Conservation (phyloP, 306 rosid species). For the Cotoneaster glaucophyllus region DNA sequence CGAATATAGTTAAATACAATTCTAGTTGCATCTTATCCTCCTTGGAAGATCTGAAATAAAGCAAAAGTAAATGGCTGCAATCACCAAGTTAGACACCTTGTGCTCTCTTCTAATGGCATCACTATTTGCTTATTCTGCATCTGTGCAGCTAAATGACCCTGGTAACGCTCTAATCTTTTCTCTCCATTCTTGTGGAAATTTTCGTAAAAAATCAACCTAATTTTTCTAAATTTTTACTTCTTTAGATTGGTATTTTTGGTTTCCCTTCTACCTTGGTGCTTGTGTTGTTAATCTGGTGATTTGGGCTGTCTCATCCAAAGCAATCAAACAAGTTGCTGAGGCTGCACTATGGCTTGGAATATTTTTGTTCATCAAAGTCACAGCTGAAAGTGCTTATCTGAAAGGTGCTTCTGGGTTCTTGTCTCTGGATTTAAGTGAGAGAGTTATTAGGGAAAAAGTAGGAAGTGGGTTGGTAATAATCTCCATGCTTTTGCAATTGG, state of each 20-base stretch:
- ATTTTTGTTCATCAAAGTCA: constrained; percentile 36
- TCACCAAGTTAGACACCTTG: constrained; percentile 22
- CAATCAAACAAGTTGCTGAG: constrained; percentile 22
- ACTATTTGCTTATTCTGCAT: constrained; percentile 66
- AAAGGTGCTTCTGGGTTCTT: constrained; percentile 36
- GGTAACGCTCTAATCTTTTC: constrained; percentile 24
- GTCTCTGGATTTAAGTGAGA: constrained; percentile 55
- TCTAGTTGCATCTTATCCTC: not conserved
- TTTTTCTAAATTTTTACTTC: not conserved
- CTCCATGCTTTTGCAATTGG: constrained; percentile 40
- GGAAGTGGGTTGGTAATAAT: constrained; percentile 43
- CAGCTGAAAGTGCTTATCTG: constrained; percentile 26
- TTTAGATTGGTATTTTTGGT: constrained; percentile 74
- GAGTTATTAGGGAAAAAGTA: constrained; percentile 56
- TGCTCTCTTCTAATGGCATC: constrained; percentile 49
- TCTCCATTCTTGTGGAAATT: not conserved
- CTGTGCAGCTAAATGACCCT: constrained; percentile 54
- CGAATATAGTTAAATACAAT: constrained; percentile 3
- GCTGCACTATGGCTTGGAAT: constrained; percentile 33
- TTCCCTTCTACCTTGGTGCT: constrained; percentile 49
- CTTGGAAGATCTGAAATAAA: constrained; percentile 6
- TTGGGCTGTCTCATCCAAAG: constrained; percentile 24
- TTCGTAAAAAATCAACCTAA: not conserved
- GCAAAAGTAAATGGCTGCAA: constrained; percentile 28
- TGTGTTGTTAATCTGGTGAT: constrained; percentile 45